These are phyloP conservation scores for Cystobasidium tubakii DNA, from an alignment of 768 basidiomycete genomes.

Conservation along the genomic window DNA sequence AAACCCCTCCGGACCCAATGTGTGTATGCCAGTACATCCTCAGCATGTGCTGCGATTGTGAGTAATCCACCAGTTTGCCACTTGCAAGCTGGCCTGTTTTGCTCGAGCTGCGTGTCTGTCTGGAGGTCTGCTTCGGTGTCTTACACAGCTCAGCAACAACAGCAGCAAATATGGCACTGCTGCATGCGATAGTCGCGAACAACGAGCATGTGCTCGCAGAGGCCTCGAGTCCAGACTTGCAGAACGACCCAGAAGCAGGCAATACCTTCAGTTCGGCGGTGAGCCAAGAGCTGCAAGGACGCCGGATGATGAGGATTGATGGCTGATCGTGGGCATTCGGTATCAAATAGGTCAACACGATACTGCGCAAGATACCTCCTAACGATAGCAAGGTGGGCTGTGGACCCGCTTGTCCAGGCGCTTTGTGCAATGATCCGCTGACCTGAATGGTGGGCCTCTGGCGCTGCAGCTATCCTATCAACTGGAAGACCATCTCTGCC, in stretches of 20 bases:
- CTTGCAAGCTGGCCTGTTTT: not conserved
- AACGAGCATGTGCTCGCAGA: slow-evolving; percentile 17
- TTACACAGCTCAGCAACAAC: not conserved
- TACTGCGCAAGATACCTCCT: slow-evolving; percentile 89
- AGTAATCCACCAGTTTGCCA: no score
- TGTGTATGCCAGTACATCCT: no score
- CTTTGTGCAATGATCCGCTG: not conserved
- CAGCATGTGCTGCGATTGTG: no score
- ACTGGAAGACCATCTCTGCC: slow-evolving; percentile 44
- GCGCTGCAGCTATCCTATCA: slow-evolving; percentile 36
- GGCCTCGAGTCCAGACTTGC: not conserved
- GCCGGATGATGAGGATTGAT: not conserved
- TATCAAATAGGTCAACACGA: slow-evolving; percentile 55
- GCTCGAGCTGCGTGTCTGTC: not conserved
- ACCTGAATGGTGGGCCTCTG: not conserved
- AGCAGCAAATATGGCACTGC: slow-evolving; percentile 9
- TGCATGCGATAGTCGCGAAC: slow-evolving; percentile 11
- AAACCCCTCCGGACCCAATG: no score
- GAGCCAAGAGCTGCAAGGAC: slow-evolving; percentile 3
- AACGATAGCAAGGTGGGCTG: slow-evolving; percentile 60
- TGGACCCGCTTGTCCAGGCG: not conserved
- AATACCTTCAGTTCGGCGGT: slow-evolving; percentile 13
- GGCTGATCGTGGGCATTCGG: not conserved
- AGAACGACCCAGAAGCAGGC: slow-evolving; percentile 26
- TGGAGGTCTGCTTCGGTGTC: not conserved